Base-by-base conservation (phyloP, 2,329 filamentous ascomycete genomes). In the Monosporascus sp. region DNA sequence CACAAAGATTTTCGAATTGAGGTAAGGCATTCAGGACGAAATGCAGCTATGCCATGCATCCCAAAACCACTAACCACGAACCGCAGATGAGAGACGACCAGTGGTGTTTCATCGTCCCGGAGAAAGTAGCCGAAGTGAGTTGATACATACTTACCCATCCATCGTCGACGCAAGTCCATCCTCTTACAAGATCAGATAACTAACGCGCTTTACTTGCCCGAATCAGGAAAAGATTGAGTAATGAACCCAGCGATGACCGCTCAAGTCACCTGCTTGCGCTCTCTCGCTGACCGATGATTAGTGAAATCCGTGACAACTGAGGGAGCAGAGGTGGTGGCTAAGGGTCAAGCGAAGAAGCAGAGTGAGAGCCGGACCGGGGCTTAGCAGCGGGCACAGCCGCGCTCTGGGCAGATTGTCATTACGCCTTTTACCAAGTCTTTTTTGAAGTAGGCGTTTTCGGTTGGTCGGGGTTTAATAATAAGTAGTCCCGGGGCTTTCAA, bases 71-170 rank as follows among this genome's bases (percentile, higher is more conserved):
- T 31, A 61, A 54, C 48, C 41, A 22, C 41, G 31, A 49, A 44
- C n/a, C 50, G 51, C 53, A 68, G 65, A 55, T 65, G 61, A 63
- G 55, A 53, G 60, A 68, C 20, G 64, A 68, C 55, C 63, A 65
- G 41, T 68, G 63, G 63, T 57, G 52, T 31, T 68, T 68, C 45
- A 63, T 55, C 26, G 63, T 60, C 6, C 64, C 65, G 2, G 54
- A 44, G 37, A 45, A 44, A 48, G 58, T 64, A 15, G 54, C 54
- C 14, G 58, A 58, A 35, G 62, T 61, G 49, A 56, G 58, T 55
- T 40, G 17, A 44, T 28, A 45, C 17, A 40, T 18, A n/a, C 17
- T 28, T 35, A 15, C 40, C 9, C 17, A 28, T 18, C n/a, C 31
- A 43, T 22, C 3, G 28, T 48, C 8, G 14, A 26, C 7, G 41